Evolutionary conservation across 2,329 filamentous ascomycete species (phyloP).

Genomic region (Neospermospora avenae): DNA sequence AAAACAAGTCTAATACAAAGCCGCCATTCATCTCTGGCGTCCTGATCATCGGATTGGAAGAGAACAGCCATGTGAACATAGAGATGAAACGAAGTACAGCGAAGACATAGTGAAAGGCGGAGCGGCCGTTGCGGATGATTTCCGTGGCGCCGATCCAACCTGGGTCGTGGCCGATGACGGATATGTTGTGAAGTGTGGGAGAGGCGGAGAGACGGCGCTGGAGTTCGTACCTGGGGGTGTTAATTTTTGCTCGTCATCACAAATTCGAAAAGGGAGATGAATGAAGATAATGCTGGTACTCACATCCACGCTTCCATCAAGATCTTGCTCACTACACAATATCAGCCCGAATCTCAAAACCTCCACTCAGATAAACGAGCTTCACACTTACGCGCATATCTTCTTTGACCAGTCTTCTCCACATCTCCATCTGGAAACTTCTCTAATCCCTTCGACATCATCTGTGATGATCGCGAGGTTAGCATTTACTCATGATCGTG

Average conservation of each 20-base stretch:
- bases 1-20: constrained; percentile 35
- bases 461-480: no score
- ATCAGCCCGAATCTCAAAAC: no score
- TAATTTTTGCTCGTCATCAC: no score
- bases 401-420: background rate
- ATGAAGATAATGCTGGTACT: no score
- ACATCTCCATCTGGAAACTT: background rate
- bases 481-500: no score
- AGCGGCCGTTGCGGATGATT: constrained; percentile 22
- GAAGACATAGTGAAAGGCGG: constrained; percentile 26
- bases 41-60: constrained; percentile 35
- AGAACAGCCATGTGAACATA: constrained; percentile 28
- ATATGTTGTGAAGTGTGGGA: constrained; percentile 36
- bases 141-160: constrained; percentile 35
- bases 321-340: constrained; percentile 28
- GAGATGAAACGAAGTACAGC: background rate
- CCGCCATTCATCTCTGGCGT: constrained; percentile 36
- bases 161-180: constrained; percentile 39
- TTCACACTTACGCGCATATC: background rate
- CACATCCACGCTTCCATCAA: constrained; percentile 2
- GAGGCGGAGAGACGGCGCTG: constrained; percentile 26
- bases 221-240: constrained; percentile 9
- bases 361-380: no score
- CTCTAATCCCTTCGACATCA: constrained; percentile 2
- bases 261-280: background rate